These are phyloP conservation scores for Lanmaoa pseudosensibilis DNA, from an alignment of 768 basidiomycete species.

Conservation along the genomic window DNA sequence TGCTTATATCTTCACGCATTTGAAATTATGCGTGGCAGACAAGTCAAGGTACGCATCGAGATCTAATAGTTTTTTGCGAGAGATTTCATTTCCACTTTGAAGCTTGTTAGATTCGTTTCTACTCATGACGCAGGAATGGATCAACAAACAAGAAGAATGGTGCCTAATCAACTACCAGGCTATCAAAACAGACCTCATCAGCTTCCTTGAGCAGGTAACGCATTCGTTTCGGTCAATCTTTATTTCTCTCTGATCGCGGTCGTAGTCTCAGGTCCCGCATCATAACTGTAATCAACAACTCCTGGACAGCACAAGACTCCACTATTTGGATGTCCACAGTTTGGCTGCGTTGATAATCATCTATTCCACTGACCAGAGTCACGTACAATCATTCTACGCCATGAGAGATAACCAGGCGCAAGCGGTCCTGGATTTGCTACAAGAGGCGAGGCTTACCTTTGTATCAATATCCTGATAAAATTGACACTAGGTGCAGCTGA, in stretches of 20 bases:
- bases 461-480: background rate
- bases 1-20: slow-evolving; percentile 27
- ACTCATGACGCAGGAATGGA: slow-evolving; percentile 19
- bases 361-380: slow-evolving; percentile 17
- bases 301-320: slow-evolving; percentile 9
- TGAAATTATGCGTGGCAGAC: slow-evolving; percentile 23
- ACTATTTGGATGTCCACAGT: slow-evolving; percentile 23
- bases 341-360: slow-evolving; percentile 25
- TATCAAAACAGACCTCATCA: slow-evolving; percentile 15
- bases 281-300: slow-evolving; percentile 26
- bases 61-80: background rate
- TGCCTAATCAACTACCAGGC: slow-evolving; percentile 23
- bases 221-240: background rate
- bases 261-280: slow-evolving; percentile 14
- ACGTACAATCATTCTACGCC: slow-evolving; percentile 21
- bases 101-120: slow-evolving; percentile 22
- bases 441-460: slow-evolving; percentile 13
- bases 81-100: background rate
- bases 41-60: slow-evolving; percentile 13
- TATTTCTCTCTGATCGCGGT: background rate
- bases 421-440: slow-evolving; percentile 27
- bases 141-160: slow-evolving; percentile 21
- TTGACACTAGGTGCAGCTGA: slow-evolving; percentile 19
- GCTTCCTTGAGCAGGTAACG: slow-evolving; percentile 15
- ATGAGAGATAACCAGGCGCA: slow-evolving; percentile 26